Base-by-base conservation (phyloP, 108 stramenopile genomes). In the Nitzschia palea region DNA sequence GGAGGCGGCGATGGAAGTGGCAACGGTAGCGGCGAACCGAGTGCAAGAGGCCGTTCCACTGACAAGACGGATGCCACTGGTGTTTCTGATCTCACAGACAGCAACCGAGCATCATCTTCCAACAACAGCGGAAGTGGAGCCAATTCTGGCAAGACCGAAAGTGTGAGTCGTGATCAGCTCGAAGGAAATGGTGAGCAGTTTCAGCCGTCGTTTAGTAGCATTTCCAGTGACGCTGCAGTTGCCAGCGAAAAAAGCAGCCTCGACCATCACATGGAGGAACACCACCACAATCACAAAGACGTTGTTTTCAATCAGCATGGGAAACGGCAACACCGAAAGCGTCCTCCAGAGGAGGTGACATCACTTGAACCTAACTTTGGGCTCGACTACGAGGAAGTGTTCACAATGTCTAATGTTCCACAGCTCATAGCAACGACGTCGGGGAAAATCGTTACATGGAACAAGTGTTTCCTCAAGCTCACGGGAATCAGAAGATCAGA, bases 381-480 rank as follows among this genome's bases (percentile, higher is more conserved):
- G 20, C 60, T 90, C 36, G 83, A 90, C 62, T 93, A 86, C 69
- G 71, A 84, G 65, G 87, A 88, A 60, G 84, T 90, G 4, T 93
- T 93, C 54, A 48, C 72, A 52, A 84, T 83, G 43, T 83, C 83
- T 8, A 90, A 87, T 67, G 71, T 93, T 25, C 92, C 92, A 15
- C 92, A 93, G 66, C 57, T 93, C 4, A 84, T 93, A 66, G 89
- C 88, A 0, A 80, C 85, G 6, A 85, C 87, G 18, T 80, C 89
- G 2, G 92, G 92, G 26, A 73, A 80, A 27, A 86, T 90, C 26
- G 78, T 93, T 37, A 80, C 82, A 6, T 88, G 87, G 80, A 93
- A 93, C 72, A 77, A 90, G 17, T 82, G 85, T 55, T 93, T 93
- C 60, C 61, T 88, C 23, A 71, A 54, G 27, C 78, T 69, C 12